Conservation (phyloP, 805 yeast genomes). For the Candida parachauliodes region DNA sequence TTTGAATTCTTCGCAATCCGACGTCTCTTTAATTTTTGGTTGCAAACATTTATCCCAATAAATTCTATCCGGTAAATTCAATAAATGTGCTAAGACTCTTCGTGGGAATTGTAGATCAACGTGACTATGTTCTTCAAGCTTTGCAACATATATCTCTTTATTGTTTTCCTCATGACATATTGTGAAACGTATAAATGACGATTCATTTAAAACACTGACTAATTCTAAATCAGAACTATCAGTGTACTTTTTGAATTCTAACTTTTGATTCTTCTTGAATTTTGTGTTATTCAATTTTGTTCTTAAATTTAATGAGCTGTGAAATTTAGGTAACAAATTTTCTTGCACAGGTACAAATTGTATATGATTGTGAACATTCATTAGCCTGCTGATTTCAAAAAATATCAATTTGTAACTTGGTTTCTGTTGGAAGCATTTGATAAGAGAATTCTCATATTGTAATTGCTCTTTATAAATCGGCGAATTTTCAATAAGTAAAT, state of each 20-base stretch:
- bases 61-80: conserved; percentile 57
- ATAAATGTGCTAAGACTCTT: conserved; percentile 63
- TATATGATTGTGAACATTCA: conserved; percentile 70
- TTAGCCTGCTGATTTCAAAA: conserved; percentile 64
- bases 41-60: conserved; percentile 81
- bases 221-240: conserved; percentile 18
- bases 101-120: conserved; percentile 84
- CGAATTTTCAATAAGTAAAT: conserved; percentile 24
- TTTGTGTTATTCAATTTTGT: conserved; percentile 44
- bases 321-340: conserved; percentile 41
- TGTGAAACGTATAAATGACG: conserved; percentile 37
- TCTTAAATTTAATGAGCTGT: conserved; percentile 43
- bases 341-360: conserved; percentile 73
- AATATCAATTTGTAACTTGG: conserved; percentile 51
- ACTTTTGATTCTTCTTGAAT: conserved; percentile 34
- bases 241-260: conserved; percentile 40
- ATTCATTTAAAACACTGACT: conserved; percentile 21
- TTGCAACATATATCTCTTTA: conserved; percentile 16
- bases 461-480: conserved; percentile 40
- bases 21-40: conserved; percentile 54
- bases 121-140: conserved; percentile 24
- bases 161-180: conserved; percentile 20
- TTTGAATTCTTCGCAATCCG: conserved; percentile 64
- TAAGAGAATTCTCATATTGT: conserved; percentile 46
- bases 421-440: conserved; percentile 42